Evolutionary conservation across 148 eudicot genomes (phyloP), one percentile per base, ranked within the genome.

Genomic region (Cornus suecica): DNA sequence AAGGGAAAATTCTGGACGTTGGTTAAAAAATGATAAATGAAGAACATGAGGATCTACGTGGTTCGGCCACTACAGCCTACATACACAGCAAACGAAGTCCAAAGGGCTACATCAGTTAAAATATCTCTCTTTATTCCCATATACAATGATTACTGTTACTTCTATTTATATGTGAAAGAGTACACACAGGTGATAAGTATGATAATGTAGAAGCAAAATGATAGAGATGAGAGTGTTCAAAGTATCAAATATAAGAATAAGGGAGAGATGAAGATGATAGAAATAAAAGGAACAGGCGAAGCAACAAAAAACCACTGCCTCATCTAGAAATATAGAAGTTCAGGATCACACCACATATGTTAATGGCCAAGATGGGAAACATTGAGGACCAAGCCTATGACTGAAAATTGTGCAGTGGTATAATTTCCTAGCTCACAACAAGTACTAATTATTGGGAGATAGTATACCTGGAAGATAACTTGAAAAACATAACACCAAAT

Each of bases 381-480:
- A 48, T 61, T 1, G n/a, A 4, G 31, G 71, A 69, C 18, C 51
- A 69, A 77, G 14, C 22, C 41, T 74, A 10, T 42, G 60, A 74
- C 34, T 27, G 20, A 20, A 25, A 22, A 32, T n/a, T 18, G 23
- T 66, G 42, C 42, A 4, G 9, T 37, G 7, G 42, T 37, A 37
- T 58, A 27, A 22, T 22, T 62, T 60, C 37, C 75, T 42, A 61
- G 4, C 34, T 37, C 18, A 51, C 5, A 4, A 13, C 30, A 24
- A 77, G 25, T 23, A 72, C 42, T 10, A 28, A 52, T 68, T 26
- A 22, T 25, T 24, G 14, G 28, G 16, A 51, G 45, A 66, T 63
- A n/a, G 71, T 5, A 13, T 81, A 88, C 94, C 90, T 90, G 94
- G 76, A 81, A 90, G 37, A 88, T 48, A 80, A 86, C 72, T 80